A percentile compares a stretch with the other conserved stretches of the same genome.
Conservation (phyloP, 2,329 filamentous ascomycete genomes). For the Colletotrichum ledebouriae region DNA sequence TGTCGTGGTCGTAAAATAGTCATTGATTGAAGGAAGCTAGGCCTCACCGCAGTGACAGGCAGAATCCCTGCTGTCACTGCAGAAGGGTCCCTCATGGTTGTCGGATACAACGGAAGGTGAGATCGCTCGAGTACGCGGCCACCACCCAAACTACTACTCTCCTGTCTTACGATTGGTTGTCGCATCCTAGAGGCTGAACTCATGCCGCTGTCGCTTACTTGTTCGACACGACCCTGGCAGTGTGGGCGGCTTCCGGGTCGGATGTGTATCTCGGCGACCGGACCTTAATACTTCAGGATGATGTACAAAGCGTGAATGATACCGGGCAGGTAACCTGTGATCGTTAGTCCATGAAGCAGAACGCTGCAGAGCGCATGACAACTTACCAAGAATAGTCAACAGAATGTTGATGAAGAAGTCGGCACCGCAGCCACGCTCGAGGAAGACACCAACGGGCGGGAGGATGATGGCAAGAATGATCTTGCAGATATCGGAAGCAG, state of each 20-base stretch:
- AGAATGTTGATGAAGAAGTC: conserved; percentile 95
- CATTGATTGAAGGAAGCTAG: neutral
- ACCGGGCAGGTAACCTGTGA: conserved; percentile 75
- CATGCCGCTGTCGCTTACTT: conserved; percentile 17
- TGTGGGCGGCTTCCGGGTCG: neutral
- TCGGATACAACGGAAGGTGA: conserved; percentile 35
- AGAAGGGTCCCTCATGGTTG: conserved; percentile 15
- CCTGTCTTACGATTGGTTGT: neutral
- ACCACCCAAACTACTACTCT: neutral
- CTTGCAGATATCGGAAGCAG: conserved; percentile 71
- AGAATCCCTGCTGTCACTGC: conserved; percentile 12
- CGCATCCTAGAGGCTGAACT: conserved; percentile 3
- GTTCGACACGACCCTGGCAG: conserved; percentile 12
- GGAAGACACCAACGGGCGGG: conserved; percentile 92
- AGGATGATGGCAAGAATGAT: conserved; percentile 90
- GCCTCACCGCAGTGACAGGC: conserved; percentile 15
- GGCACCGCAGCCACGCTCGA: conserved; percentile 89
- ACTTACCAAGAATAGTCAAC: conserved; percentile 78
- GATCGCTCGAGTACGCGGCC: conserved; percentile 27
- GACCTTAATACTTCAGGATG: conserved; percentile 84
- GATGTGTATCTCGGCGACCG: neutral
- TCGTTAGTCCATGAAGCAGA: conserved; percentile 14
- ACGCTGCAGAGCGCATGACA: conserved; percentile 19
- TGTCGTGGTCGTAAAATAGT: conserved; percentile 33
- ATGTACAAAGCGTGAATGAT: conserved; percentile 97